phyloP scores from a whole-genome alignment of 192 early-diverging fungal species.

The Spinellus fusiger region DNA sequence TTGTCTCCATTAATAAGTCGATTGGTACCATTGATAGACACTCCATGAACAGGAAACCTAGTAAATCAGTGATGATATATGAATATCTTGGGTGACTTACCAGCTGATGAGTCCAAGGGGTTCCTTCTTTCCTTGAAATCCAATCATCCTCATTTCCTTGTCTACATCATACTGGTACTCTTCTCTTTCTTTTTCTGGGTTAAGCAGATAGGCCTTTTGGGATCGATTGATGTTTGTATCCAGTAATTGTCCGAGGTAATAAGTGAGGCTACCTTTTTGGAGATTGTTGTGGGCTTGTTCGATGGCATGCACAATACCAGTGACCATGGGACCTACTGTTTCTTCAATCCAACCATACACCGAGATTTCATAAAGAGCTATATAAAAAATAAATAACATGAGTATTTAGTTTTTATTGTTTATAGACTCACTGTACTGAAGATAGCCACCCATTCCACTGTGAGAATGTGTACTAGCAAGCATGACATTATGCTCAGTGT shows the following conservation, averaged over 20 bases:
- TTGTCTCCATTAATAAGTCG: constrained; percentile 28
- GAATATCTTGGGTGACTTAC: constrained; percentile 11
- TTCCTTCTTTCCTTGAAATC: constrained; percentile 11
- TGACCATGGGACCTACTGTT: constrained; percentile 15
- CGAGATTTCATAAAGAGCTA: constrained; percentile 24
- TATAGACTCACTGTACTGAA: constrained; percentile 24
- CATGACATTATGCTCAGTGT: constrained; percentile 22
- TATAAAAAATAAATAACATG: not conserved
- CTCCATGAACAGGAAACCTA: constrained; percentile 30
- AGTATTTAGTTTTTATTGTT: not conserved
- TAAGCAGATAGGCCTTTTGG: constrained; percentile 20
- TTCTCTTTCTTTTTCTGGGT: constrained; percentile 20
- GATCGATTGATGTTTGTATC: constrained; percentile 29
- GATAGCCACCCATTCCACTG: constrained; percentile 26
- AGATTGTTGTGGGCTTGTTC: constrained; percentile 21
- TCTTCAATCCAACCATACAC: constrained; percentile 25
- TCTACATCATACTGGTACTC: constrained; percentile 25
- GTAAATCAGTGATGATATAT: no score
- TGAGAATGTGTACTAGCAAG: constrained; percentile 27
- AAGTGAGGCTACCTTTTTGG: constrained; percentile 2
- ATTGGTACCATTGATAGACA: constrained; percentile 28
- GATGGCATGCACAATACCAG: constrained; percentile 23
- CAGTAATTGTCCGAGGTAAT: constrained; percentile 17
- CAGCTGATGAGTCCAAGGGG: constrained; percentile 24
- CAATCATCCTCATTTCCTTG: constrained; percentile 25